A percentile compares a stretch with the other conserved stretches of the same genome.
phyloP scores from a whole-genome alignment of 2,329 filamentous ascomycete species.

The Madurella fahalii region DNA sequence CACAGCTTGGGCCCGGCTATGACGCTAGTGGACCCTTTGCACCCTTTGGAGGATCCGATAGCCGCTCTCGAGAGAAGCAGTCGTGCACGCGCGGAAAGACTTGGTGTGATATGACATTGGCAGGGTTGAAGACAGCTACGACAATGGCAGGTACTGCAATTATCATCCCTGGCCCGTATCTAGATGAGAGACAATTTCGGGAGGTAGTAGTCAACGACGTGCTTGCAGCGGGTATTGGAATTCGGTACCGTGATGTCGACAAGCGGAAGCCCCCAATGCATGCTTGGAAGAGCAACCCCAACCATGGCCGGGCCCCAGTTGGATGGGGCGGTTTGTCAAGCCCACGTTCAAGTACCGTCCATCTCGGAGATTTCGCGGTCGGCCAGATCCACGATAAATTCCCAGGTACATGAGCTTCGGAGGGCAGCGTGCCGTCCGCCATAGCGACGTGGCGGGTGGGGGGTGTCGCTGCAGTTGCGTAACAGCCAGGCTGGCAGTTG shows the following conservation, averaged over 20 bases:
- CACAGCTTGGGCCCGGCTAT: conserved; percentile 11
- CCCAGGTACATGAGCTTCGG: too few species aligned
- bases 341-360: too few species aligned
- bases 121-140: background rate
- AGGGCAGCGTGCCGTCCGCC: too few species aligned
- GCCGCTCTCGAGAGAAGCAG: background rate
- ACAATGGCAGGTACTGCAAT: background rate
- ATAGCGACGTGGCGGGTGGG: too few species aligned
- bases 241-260: background rate
- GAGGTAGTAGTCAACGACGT: background rate
- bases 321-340: too few species aligned
- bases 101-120: background rate
- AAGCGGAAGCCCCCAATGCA: background rate
- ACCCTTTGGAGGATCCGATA: background rate
- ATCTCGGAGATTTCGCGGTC: too few species aligned
- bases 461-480: too few species aligned
- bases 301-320: too few species aligned
- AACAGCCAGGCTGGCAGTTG: too few species aligned
- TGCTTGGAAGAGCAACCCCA: too few species aligned
- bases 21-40: conserved; percentile 18
- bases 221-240: background rate
- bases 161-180: background rate
- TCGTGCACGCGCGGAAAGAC: background rate
- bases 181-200: background rate
- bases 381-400: too few species aligned